These are phyloP conservation scores for Aspergillaceae sp. DNA, from an alignment of 2,329 filamentous ascomycete genomes.

Conservation along the genomic window DNA sequence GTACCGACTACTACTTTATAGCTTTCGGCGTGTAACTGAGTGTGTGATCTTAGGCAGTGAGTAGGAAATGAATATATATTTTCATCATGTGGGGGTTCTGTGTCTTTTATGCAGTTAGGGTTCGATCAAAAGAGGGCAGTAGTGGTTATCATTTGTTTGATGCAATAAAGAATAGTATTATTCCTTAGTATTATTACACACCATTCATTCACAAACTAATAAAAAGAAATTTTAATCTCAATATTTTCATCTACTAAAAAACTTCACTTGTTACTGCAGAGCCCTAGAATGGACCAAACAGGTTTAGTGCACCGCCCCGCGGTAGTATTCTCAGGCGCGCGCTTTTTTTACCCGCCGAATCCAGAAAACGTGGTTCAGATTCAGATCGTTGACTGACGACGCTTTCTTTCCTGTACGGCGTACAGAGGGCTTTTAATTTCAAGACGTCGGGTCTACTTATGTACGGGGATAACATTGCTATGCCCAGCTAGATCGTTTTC, in stretches of 20 bases:
- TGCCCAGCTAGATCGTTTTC: no score
- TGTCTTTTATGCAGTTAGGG: background rate
- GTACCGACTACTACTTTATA: no score
- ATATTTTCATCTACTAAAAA: background rate
- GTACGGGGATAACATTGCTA: no score
- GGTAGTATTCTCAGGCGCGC: slow-evolving; percentile 4
- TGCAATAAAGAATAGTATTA: no score
- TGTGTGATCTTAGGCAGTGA: slow-evolving; percentile 1
- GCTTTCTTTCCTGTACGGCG: background rate
- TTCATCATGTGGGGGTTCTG: background rate
- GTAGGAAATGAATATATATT: slow-evolving; percentile 13
- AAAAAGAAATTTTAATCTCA: background rate
- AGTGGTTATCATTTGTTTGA: no score
- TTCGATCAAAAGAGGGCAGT: no score
- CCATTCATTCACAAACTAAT: background rate
- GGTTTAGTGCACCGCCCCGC: background rate
- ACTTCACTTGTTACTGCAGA: no score
- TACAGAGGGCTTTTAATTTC: no score
- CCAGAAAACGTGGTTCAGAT: slow-evolving; percentile 1
- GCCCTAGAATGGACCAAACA: background rate
- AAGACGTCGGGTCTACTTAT: no score
- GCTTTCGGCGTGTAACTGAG: no score
- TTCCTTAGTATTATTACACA: background rate
- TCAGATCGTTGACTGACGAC: no score
- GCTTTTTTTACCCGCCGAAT: slow-evolving; percentile 7